Conservation (phyloP, 495 filamentous ascomycete genomes). For the Annulohypoxylon stygium region DNA sequence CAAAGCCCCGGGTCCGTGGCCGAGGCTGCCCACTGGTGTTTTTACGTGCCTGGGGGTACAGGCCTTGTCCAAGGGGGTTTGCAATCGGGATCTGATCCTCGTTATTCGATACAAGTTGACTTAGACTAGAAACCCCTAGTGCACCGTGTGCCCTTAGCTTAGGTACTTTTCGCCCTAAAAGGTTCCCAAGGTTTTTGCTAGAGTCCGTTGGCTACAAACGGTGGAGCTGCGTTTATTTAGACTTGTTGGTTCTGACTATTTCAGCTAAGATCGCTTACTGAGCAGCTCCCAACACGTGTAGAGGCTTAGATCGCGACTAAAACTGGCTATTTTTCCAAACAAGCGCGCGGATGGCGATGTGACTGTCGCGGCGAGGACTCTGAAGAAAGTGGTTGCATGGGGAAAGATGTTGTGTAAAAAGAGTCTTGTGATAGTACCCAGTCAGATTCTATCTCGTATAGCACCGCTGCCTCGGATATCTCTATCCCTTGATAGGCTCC, state of each 20-base stretch:
- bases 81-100: slow-evolving; percentile 35
- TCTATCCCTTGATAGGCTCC: slow-evolving; percentile 34
- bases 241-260: slow-evolving; percentile 35
- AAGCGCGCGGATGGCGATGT: slow-evolving; percentile 41
- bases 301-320: slow-evolving; percentile 24
- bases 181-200: background rate
- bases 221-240: slow-evolving; percentile 28
- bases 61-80: slow-evolving; percentile 14
- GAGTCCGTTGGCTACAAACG: slow-evolving; percentile 19
- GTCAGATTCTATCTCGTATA: slow-evolving; percentile 23
- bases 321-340: slow-evolving; percentile 12
- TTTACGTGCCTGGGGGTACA: background rate
- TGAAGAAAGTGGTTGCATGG: background rate
- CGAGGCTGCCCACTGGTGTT: background rate
- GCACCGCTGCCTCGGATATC: slow-evolving; percentile 3
- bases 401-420: slow-evolving; percentile 14
- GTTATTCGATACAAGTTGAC: slow-evolving; percentile 28
- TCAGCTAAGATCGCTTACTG: slow-evolving; percentile 33
- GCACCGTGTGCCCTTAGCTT: slow-evolving; percentile 27
- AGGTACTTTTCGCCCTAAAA: slow-evolving; percentile 7
- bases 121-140: slow-evolving; percentile 7
- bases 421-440: slow-evolving; percentile 17
- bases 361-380: slow-evolving; percentile 1
- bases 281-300: slow-evolving; percentile 12
- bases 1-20: slow-evolving; percentile 18